Percentiles rank a stretch among this genome's conserved stretches.
Evolutionary conservation across 768 basidiomycete species (phyloP).

Genomic region (Termitomyces sp.): DNA sequence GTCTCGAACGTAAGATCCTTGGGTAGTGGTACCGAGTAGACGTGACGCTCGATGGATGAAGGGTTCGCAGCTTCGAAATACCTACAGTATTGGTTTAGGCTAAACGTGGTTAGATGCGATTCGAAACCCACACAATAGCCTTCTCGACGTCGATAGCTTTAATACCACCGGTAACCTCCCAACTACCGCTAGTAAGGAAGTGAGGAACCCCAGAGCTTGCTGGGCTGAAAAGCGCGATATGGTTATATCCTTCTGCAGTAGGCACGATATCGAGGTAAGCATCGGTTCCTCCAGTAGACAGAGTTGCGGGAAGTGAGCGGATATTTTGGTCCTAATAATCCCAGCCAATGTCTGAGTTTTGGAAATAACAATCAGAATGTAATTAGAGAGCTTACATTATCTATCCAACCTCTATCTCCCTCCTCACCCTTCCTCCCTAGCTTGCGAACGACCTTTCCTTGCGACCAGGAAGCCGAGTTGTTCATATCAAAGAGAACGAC

Average conservation of each 20-base stretch:
- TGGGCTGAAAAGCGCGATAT: constrained; percentile 88
- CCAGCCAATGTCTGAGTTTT: background rate
- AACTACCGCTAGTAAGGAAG: constrained; percentile 82
- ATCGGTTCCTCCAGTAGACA: constrained; percentile 36
- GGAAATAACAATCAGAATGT: background rate
- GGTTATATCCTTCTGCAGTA: constrained; percentile 75
- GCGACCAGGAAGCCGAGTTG: constrained; percentile 22
- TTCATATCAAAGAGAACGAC: constrained; percentile 71
- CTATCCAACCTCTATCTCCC: constrained; percentile 93
- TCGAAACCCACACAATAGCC: constrained; percentile 60
- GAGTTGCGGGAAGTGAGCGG: constrained; percentile 41
- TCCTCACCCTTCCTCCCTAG: constrained; percentile 82
- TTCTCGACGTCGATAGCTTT: constrained; percentile 62
- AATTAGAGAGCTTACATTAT: constrained; percentile 48
- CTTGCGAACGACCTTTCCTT: constrained; percentile 60
- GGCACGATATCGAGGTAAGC: constrained; percentile 93
- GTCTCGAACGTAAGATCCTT: constrained; percentile 27
- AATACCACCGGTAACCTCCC: constrained; percentile 84
- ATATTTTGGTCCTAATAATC: constrained; percentile 53
- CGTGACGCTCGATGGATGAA: constrained; percentile 73
- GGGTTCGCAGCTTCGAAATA: constrained; percentile 88
- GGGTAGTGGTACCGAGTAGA: constrained; percentile 79
- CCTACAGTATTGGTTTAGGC: constrained; percentile 32
- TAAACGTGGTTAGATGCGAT: constrained; percentile 7
- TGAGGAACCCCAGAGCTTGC: constrained; percentile 60